Conservation (phyloP, 179 eudicot genomes). For the Gypsophila paniculata region DNA sequence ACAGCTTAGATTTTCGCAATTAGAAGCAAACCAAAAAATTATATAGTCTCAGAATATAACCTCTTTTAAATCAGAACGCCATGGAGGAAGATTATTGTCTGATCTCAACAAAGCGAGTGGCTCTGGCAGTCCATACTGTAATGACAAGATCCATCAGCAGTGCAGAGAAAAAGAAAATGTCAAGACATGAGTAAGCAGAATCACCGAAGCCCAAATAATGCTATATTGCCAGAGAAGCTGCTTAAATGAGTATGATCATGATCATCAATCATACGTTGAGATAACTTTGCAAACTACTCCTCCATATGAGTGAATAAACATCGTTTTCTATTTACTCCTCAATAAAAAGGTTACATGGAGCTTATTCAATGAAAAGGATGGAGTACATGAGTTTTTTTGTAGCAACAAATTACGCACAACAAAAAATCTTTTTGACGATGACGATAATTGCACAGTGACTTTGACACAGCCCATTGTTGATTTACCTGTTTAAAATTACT, state of each 20-base stretch:
- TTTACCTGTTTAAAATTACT: conserved; percentile 94
- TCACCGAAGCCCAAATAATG: neutral
- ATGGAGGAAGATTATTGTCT: conserved; percentile 98
- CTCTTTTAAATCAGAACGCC: conserved; percentile 93
- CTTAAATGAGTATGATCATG: neutral
- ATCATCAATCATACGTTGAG: neutral
- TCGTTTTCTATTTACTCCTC: neutral
- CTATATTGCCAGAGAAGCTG: neutral
- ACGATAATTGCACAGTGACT: neutral
- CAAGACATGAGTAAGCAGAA: conserved; percentile 4
- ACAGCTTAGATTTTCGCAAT: neutral
- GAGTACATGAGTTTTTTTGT: neutral
- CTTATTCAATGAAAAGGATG: neutral
- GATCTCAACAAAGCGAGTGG: conserved; percentile 84
- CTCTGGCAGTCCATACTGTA: conserved; percentile 84
- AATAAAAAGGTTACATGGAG: neutral
- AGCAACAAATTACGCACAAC: neutral
- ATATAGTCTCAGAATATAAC: conserved; percentile 31
- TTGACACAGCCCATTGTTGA: neutral
- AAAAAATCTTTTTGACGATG: neutral
- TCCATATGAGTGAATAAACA: neutral
- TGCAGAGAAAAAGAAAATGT: neutral
- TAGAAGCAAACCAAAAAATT: conserved; percentile 4
- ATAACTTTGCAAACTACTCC: neutral
- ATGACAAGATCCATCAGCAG: neutral